These are phyloP conservation scores for Crithidia bombi DNA, from an alignment of 208 protist species.

Conservation along the genomic window DNA sequence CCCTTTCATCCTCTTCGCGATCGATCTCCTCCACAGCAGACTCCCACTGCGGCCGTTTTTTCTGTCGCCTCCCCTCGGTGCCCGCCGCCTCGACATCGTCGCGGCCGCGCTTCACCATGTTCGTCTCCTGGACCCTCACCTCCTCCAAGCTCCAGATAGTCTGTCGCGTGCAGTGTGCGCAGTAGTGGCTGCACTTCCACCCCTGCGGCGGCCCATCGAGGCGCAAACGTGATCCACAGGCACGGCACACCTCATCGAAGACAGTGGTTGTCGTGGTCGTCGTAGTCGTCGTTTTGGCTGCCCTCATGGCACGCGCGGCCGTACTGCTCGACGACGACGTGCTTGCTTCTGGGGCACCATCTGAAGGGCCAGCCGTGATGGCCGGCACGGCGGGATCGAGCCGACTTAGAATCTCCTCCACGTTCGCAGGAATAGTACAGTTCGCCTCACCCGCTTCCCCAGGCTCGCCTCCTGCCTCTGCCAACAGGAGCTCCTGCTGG, in stretches of 20 bases:
- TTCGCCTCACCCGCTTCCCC: conserved; percentile 10
- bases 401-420: conserved; percentile 63
- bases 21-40: conserved; percentile 35
- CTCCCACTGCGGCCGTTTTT: neutral
- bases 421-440: conserved; percentile 17
- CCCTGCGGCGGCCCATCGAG: conserved; percentile 52
- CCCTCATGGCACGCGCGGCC: conserved; percentile 31
- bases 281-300: neutral
- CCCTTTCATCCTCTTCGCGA: conserved; percentile 12
- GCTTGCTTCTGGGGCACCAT: neutral
- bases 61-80: neutral
- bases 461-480: conserved; percentile 36
- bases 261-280: neutral
- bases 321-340: conserved; percentile 14
- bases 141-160: conserved; percentile 79
- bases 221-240: conserved; percentile 48
- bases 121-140: conserved; percentile 14
- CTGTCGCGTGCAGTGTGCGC: conserved; percentile 57
- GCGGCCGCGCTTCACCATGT: conserved; percentile 13
- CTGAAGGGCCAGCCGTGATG: conserved; percentile 9
- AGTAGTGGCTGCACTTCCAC: conserved; percentile 82
- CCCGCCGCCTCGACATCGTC: conserved; percentile 9
- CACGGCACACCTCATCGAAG: conserved; percentile 73
- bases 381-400: conserved; percentile 16
- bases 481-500: conserved; percentile 69